phyloP scores from a whole-genome alignment of 306 rosid species.

The Trifolium fragiferum region DNA sequence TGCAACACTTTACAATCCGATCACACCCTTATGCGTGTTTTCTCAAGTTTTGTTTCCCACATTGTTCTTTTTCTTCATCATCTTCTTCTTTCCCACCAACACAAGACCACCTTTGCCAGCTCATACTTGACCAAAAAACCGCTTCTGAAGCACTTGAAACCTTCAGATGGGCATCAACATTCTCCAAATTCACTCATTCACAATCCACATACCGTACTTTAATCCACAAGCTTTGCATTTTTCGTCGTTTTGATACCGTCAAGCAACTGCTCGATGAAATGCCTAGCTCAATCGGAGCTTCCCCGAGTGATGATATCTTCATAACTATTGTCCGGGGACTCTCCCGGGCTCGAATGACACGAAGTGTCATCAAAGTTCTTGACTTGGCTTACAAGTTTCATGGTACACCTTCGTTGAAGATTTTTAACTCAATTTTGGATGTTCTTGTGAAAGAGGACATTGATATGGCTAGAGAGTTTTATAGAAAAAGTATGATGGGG shows the following conservation, averaged over 20 bases:
- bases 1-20: not conserved
- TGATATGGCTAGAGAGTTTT: conserved; percentile 79
- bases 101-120: conserved; percentile 54
- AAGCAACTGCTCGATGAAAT: conserved; percentile 79
- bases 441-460: conserved; percentile 77
- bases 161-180: conserved; percentile 74
- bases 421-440: conserved; percentile 68
- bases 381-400: conserved; percentile 59
- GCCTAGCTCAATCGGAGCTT: conserved; percentile 60
- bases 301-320: conserved; percentile 60
- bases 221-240: conserved; percentile 65
- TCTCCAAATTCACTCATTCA: conserved; percentile 62
- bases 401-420: conserved; percentile 59
- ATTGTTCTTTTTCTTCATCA: conserved; percentile 42
- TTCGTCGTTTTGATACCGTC: conserved; percentile 63
- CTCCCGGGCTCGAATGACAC: conserved; percentile 56
- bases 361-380: conserved; percentile 53
- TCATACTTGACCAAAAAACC: conserved; percentile 60
- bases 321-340: conserved; percentile 66
- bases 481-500: conserved; percentile 71
- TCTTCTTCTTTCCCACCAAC: conserved; percentile 50
- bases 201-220: conserved; percentile 72
- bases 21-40: conserved; percentile 4
- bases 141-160: conserved; percentile 60
- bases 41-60: not conserved